phyloP scores from a whole-genome alignment of 441 rosid genomes.

The Erodium moschatum region DNA sequence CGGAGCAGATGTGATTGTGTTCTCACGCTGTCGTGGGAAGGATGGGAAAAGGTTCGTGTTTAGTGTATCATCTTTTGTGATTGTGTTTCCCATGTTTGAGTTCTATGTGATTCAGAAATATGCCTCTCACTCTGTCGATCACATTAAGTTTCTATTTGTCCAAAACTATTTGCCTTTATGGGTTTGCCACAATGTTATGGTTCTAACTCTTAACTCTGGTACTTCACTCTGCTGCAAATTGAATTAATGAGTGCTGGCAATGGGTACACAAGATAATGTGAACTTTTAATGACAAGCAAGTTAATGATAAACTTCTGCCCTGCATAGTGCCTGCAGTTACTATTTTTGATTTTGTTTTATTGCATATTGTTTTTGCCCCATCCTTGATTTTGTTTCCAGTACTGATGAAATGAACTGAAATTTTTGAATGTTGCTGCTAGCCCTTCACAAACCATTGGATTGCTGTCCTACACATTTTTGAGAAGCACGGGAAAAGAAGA shows the following conservation, averaged over 20 bases:
- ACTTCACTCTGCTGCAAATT: neutral
- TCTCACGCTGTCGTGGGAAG: conserved; percentile 64
- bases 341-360: too few relatives aligned
- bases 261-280: too few relatives aligned
- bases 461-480: conserved; percentile 80
- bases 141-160: neutral
- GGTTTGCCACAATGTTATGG: neutral
- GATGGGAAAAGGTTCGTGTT: conserved; percentile 50
- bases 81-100: neutral
- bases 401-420: conserved; percentile 12
- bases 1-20: conserved; percentile 97
- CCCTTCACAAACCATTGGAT: conserved; percentile 77
- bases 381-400: neutral
- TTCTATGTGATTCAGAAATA: neutral
- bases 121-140: neutral
- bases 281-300: too few relatives aligned
- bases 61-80: neutral
- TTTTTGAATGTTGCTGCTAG: conserved; percentile 35
- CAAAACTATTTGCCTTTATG: neutral
- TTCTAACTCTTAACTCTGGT: neutral
- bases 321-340: too few relatives aligned
- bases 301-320: too few relatives aligned
- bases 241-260: neutral
- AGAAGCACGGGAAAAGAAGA: conserved; percentile 89
- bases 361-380: too few relatives aligned